These are phyloP conservation scores for Cryphonectria radicalis DNA, from an alignment of 2,329 filamentous ascomycete species.

Conservation along the genomic window DNA sequence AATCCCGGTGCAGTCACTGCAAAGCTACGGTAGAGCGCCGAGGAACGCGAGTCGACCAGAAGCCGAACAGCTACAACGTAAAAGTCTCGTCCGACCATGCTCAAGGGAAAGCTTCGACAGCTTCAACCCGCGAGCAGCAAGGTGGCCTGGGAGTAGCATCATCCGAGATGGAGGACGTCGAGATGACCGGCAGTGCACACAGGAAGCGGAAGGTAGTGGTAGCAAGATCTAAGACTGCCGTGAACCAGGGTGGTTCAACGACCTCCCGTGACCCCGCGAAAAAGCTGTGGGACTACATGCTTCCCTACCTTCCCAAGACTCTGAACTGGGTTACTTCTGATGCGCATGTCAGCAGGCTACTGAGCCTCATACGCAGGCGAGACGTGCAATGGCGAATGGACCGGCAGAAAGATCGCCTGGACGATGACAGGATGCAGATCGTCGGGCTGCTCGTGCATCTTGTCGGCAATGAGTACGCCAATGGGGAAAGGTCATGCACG, in stretches of 20 bases:
- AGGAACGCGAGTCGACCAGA: conserved; percentile 7
- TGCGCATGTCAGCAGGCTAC: conserved; percentile 2
- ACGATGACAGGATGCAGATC: conserved; percentile 19
- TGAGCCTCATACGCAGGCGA: conserved; percentile 16
- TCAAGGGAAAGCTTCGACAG: background rate
- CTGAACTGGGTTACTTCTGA: background rate
- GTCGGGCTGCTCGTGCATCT: conserved; percentile 25
- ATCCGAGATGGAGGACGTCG: background rate
- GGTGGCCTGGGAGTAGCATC: background rate
- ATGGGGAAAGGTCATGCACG: background rate
- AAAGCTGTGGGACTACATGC: conserved; percentile 26
- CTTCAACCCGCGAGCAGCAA: background rate
- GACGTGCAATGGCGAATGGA: conserved; percentile 13
- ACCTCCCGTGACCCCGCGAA: background rate
- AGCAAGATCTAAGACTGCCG: background rate
- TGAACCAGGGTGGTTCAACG: background rate
- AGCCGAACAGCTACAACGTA: conserved; percentile 18
- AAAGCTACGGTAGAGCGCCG: background rate
- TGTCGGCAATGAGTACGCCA: conserved; percentile 6
- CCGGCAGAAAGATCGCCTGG: conserved; percentile 5
- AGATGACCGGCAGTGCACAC: background rate
- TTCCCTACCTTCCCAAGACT: conserved; percentile 19
- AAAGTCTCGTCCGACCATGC: conserved; percentile 22
- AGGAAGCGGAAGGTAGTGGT: background rate
- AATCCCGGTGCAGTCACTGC: conserved; percentile 25